These are phyloP conservation scores for Funneliformis caledonium DNA, from an alignment of 371 early-diverging fungal genomes.

Conservation along the genomic window DNA sequence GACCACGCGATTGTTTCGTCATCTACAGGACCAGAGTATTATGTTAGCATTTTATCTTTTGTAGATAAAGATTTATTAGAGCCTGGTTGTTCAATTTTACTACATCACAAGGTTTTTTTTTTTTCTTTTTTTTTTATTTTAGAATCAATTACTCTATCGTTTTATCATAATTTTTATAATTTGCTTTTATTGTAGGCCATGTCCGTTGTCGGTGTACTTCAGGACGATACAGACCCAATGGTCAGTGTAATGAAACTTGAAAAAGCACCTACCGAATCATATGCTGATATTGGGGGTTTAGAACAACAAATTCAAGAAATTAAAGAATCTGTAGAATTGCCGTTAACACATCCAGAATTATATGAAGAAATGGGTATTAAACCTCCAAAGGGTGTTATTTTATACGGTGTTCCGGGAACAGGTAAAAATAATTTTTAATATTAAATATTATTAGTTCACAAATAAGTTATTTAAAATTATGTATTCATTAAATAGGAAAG, in stretches of 20 bases:
- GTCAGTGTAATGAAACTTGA: slow-evolving; percentile 99
- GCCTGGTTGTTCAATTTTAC: slow-evolving; percentile 97
- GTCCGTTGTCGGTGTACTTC: slow-evolving; percentile 96
- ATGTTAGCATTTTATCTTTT: slow-evolving; percentile 98
- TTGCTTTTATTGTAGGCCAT: slow-evolving; percentile 56
- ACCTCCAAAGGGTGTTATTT: slow-evolving; percentile 99
- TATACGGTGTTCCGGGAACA: slow-evolving; percentile 99
- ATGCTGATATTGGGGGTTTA: slow-evolving; percentile 99
- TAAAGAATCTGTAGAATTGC: slow-evolving; percentile 99
- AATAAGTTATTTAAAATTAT: background rate
- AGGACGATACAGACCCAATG: slow-evolving; percentile 98
- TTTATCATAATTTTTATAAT: background rate
- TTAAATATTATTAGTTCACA: background rate
- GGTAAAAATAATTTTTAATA: slow-evolving; percentile 57
- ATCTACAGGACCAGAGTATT: slow-evolving; percentile 97
- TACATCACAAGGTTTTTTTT: slow-evolving; percentile 89
- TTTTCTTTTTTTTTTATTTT: background rate
- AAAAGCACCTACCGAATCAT: slow-evolving; percentile 99
- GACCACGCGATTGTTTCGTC: slow-evolving; percentile 99
- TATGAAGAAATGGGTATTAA: slow-evolving; percentile 99
- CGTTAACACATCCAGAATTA: slow-evolving; percentile 99
- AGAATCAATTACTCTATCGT: background rate
- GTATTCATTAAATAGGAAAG: slow-evolving; percentile 63
- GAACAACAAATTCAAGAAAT: slow-evolving; percentile 99
- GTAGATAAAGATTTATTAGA: slow-evolving; percentile 99